Conservation (phyloP, 805 yeast genomes). For the Cyberlindnera suaveolens region DNA sequence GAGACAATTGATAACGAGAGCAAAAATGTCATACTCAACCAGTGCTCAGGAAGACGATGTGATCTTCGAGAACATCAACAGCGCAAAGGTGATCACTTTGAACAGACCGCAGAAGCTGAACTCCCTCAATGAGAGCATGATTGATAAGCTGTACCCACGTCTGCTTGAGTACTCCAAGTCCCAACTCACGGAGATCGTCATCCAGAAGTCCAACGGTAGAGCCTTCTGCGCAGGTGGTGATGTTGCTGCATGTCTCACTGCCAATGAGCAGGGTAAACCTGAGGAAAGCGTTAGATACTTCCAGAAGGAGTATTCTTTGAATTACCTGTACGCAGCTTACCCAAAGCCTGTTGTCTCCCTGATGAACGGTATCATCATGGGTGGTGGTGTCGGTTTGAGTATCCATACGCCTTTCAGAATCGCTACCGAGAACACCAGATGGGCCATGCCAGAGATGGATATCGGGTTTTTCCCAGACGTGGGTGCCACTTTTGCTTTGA, state of each 20-base stretch:
- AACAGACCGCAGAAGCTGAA: slow-evolving; percentile 82
- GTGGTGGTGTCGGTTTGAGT: slow-evolving; percentile 93
- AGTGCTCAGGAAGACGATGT: slow-evolving; percentile 40
- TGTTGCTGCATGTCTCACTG: slow-evolving; percentile 70
- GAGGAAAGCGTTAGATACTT: slow-evolving; percentile 59
- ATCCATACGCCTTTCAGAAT: slow-evolving; percentile 89
- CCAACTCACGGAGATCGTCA: slow-evolving; percentile 52
- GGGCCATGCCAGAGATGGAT: slow-evolving; percentile 98
- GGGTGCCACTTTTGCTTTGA: slow-evolving; percentile 86
- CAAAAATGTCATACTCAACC: background rate
- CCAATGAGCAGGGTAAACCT: slow-evolving; percentile 42
- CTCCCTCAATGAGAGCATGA: slow-evolving; percentile 76
- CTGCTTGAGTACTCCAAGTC: slow-evolving; percentile 72
- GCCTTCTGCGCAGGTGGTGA: slow-evolving; percentile 96
- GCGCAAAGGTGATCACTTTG: slow-evolving; percentile 66
- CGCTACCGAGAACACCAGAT: slow-evolving; percentile 84
- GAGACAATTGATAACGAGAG: background rate
- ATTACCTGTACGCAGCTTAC: slow-evolving; percentile 75
- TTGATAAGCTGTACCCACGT: slow-evolving; percentile 63
- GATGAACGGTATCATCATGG: slow-evolving; percentile 93
- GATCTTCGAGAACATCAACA: slow-evolving; percentile 52
- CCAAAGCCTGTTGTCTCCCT: slow-evolving; percentile 81
- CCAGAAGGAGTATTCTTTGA: slow-evolving; percentile 72
- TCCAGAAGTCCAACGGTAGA: slow-evolving; percentile 56
- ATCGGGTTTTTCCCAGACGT: slow-evolving; percentile 97